Evolutionary conservation across 1,284 basidiomycete species (phyloP).

Genomic region (Stygiomarasmius scandens): DNA sequence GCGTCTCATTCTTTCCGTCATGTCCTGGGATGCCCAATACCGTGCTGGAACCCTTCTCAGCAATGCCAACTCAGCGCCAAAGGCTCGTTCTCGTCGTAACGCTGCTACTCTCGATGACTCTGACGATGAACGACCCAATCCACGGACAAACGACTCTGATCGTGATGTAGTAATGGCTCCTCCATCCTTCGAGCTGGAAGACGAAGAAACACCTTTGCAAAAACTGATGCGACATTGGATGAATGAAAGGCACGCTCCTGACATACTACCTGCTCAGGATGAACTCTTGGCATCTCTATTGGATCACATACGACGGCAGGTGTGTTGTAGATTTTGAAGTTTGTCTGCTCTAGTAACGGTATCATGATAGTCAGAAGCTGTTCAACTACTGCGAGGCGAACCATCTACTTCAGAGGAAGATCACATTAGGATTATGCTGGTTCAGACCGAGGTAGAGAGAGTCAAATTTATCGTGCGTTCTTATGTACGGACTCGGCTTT

Average conservation of each 20-base stretch:
- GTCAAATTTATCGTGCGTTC: constrained; percentile 88
- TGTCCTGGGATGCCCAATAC: background rate
- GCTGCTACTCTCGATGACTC: background rate
- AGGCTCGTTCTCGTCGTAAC: background rate
- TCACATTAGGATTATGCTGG: constrained; percentile 87
- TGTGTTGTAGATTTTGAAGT: constrained; percentile 38
- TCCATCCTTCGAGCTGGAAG: background rate
- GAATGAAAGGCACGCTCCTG: constrained; percentile 83
- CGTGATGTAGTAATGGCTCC: constrained; percentile 14
- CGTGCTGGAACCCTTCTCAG: background rate
- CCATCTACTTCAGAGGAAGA: constrained; percentile 86
- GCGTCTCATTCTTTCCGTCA: background rate
- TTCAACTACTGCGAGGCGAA: constrained; percentile 74
- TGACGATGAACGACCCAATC: background rate
- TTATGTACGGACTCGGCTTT: constrained; percentile 83
- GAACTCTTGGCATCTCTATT: constrained; percentile 72
- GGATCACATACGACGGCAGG: constrained; percentile 87
- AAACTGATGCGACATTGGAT: constrained; percentile 81
- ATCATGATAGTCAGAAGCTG: constrained; percentile 53
- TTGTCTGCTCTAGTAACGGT: background rate
- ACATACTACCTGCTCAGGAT: constrained; percentile 78
- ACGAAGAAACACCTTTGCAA: constrained; percentile 48
- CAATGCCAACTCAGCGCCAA: background rate
- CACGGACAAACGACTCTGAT: background rate
- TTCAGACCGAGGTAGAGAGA: constrained; percentile 90